Evolutionary conservation across 2,329 filamentous ascomycete species (phyloP), one percentile per base, ranked within the genome.

Genomic region (Fusarium camptoceras): DNA sequence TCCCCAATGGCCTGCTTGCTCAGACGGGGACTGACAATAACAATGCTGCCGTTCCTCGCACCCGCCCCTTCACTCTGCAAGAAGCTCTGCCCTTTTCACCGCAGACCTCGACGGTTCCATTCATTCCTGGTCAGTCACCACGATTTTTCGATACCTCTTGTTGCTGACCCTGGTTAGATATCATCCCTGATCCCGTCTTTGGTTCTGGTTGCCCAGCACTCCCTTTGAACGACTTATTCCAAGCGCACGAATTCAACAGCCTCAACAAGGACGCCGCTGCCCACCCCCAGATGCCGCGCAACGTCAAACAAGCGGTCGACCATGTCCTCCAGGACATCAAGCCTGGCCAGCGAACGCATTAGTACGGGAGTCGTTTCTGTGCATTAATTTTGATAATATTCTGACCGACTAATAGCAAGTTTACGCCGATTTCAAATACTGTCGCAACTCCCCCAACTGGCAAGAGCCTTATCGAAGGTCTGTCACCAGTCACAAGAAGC

Each of bases 61-160:
- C 76, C 41, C 78, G 84, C 57, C 85, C 89, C 2, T 89, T 90
- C 76, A 87, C 87, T 6, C 86, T 96, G 15, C 87, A 91, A 59
- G 92, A 96, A 76, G 92, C 92, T 30, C 84, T 96, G 47, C 91
- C 92, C n/a, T 94, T 90, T 80, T 93, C 92, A 54, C 93, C 93
- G 25, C 91, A 95, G 77, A 92, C 91, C 50, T 94, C 92, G 6
- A 91, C 94, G 50, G 86, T 93, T 55, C 92, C 93, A 5, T 93
- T 95, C 79, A 88, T 92, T 78, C 87, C 92, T 71, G 89, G 93
- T 94, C 80, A 69, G 84, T 76, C 55, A 11, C 46, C 49, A 25
- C 39, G 37, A 20, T 31, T 20, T 54, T 27, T 30, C 43, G 27
- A 44, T 18, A 27, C 20, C n/a, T 25, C n/a, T n/a, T 48, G 50